Base-by-base conservation (phyloP, 2,329 filamentous ascomycete genomes). In the Fusarium tanahbumbuense region DNA sequence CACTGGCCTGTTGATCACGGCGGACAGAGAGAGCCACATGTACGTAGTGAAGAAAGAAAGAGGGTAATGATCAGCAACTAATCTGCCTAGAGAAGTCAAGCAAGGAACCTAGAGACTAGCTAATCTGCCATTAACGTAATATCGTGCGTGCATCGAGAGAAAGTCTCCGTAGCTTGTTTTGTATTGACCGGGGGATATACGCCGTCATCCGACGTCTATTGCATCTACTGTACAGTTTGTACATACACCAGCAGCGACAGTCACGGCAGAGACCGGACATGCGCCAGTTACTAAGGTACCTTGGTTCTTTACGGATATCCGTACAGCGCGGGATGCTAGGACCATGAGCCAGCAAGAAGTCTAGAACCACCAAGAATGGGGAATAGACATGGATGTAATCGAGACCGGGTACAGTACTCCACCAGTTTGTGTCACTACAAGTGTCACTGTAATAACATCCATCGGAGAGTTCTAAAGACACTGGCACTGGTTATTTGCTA, bases 91-190 rank as follows among this genome's bases (percentile, higher is more conserved):
- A 62, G 34, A 27, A 63, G 48, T 25, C 64, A 55, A 54, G 54
- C 44, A 46, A 40, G 41, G 37, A 25, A 12, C 32, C 34, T 41
- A 52, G 18, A 52, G 25, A 23, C 48, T 40, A 52, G 49, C 49
- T 41, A 27, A 52, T 52, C 49, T 49, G n/a, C 25, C 22, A 23
- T 40, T 56, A 37, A 58, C 44, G 49, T 40, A 48, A 30, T 44
- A 64, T 41, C 60, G 56, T 67, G 66, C 37, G 44, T 41, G 45
- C 50, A 54, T 67, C 41, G 37, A 58, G 54, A 63, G 49, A 70
- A 70, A 70, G 32, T 70, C 56, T 67, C 67, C 67, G 67, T 63
- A 70, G 61, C 52, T 37, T 70, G 48, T 44, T 67, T 55, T 44
- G 59, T 47, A 34, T 50, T 32, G 18, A 50, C 61, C 25, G 42